These are phyloP conservation scores for Limonium bicolor DNA, from an alignment of 148 eudicot genomes.

Conservation along the genomic window DNA sequence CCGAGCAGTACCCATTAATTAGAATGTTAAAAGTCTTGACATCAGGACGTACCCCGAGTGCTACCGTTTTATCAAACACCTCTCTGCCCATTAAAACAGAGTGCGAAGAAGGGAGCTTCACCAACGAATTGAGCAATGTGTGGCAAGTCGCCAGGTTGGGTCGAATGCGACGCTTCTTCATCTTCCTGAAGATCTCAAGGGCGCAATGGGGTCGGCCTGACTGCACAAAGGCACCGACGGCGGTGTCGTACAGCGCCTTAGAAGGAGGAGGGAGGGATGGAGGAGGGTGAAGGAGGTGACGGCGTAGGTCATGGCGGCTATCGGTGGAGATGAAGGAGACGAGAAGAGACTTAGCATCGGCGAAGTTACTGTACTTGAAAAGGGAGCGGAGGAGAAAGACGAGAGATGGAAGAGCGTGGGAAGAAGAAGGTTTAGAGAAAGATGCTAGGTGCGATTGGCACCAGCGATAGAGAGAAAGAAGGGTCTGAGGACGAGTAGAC, in stretches of 20 bases:
- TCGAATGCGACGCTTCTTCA: conserved; percentile 31
- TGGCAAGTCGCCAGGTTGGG: conserved; percentile 54
- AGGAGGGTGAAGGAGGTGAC: conserved; percentile 40
- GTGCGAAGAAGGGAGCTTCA: conserved; percentile 29
- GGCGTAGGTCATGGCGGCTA: conserved; percentile 28
- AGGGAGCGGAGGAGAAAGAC: conserved; percentile 31
- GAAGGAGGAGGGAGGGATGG: conserved; percentile 19
- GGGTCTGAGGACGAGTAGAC: conserved; percentile 19
- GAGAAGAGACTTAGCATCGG: conserved; percentile 41
- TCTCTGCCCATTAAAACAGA: conserved; percentile 20
- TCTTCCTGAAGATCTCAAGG: conserved; percentile 41
- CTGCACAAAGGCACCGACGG: conserved; percentile 41
- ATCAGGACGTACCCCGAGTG: conserved; percentile 33
- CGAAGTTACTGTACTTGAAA: conserved; percentile 37
- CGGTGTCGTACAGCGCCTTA: conserved; percentile 40
- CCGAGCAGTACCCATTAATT: conserved; percentile 56
- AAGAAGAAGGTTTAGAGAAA: background rate
- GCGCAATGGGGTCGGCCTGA: conserved; percentile 44
- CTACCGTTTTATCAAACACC: conserved; percentile 31
- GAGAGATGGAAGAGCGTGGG: conserved; percentile 21
- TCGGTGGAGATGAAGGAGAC: conserved; percentile 34
- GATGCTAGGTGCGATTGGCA: conserved; percentile 7
- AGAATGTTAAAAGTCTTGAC: conserved; percentile 48
- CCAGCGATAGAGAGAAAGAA: conserved; percentile 32
- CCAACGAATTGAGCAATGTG: conserved; percentile 42